Evolutionary conservation across 768 basidiomycete species (phyloP).

Genomic region (Clavulina sp.): DNA sequence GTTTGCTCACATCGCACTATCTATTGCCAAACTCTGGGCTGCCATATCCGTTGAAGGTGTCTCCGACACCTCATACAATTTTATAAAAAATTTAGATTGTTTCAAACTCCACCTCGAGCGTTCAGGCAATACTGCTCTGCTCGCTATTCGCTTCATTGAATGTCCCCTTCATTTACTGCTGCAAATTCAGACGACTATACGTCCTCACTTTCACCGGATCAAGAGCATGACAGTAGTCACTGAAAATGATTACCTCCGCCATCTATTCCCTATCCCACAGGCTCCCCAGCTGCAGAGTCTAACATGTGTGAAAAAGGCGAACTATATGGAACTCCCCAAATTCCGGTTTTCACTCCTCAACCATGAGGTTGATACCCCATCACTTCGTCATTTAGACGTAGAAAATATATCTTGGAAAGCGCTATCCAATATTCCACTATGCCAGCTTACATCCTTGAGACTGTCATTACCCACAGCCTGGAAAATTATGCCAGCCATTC

Average conservation of each 20-base stretch:
- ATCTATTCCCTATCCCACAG: neutral
- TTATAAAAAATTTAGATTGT: neutral
- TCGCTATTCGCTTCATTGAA: neutral
- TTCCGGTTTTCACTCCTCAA: neutral
- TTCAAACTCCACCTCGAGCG: neutral
- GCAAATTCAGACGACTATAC: neutral
- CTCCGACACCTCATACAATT: too few species aligned
- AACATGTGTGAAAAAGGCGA: neutral
- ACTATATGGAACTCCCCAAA: neutral
- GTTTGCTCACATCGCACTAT: too few species aligned
- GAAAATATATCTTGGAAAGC: too few species aligned
- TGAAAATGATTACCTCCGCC: neutral
- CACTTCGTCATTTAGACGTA: neutral
- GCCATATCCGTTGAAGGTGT: too few species aligned
- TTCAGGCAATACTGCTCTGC: neutral
- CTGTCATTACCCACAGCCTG: too few species aligned
- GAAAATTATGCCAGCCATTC: too few species aligned
- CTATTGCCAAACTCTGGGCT: too few species aligned
- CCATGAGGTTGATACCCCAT: neutral
- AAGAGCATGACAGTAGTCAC: neutral
- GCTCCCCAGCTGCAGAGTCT: neutral
- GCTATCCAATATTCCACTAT: too few species aligned
- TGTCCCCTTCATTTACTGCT: neutral
- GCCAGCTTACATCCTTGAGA: too few species aligned
- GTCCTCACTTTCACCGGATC: too few species aligned